Evolutionary conservation across 495 filamentous ascomycete genomes (phyloP).

Genomic region (Aspergillus diversus): DNA sequence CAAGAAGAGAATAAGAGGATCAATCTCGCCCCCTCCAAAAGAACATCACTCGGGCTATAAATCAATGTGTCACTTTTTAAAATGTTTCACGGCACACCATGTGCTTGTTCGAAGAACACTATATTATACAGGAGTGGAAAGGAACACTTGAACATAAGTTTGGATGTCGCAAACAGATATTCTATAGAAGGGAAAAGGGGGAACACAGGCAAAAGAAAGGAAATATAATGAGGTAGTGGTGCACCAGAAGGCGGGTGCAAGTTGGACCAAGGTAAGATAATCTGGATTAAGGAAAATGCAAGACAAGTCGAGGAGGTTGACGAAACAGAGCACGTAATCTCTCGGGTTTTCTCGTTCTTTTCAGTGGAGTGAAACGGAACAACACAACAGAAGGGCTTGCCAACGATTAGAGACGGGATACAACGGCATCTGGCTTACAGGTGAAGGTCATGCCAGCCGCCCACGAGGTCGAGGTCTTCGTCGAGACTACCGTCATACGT

Average conservation of each 20-base stretch:
- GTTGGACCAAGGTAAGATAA: neutral
- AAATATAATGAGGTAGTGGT: slow-evolving; percentile 8
- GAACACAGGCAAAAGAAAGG: slow-evolving; percentile 6
- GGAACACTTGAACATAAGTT: slow-evolving; percentile 18
- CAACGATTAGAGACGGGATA: slow-evolving; percentile 4
- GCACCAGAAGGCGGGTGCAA: slow-evolving; percentile 14
- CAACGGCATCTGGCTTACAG: slow-evolving; percentile 36
- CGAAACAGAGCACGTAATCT: neutral
- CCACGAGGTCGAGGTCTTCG: slow-evolving; percentile 86
- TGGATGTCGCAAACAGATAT: slow-evolving; percentile 18
- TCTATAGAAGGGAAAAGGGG: slow-evolving; percentile 19
- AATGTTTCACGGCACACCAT: slow-evolving; percentile 25
- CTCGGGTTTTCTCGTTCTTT: slow-evolving; percentile 7
- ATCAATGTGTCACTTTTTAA: slow-evolving; percentile 29
- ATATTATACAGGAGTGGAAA: slow-evolving; percentile 34
- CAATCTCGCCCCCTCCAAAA: slow-evolving; percentile 13
- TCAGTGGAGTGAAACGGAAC: slow-evolving; percentile 14
- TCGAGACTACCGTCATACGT: slow-evolving; percentile 61
- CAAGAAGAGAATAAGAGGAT: slow-evolving; percentile 17
- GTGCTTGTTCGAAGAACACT: slow-evolving; percentile 19
- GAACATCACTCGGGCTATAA: slow-evolving; percentile 14
- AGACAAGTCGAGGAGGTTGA: slow-evolving; percentile 23
- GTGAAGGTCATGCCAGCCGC: slow-evolving; percentile 75
- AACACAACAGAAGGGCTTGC: slow-evolving; percentile 15
- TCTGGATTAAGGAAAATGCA: slow-evolving; percentile 18